A percentile compares a stretch with the other conserved stretches of the same genome.
Conservation (phyloP, 331 rosid genomes). For the Quercus tomentella region DNA sequence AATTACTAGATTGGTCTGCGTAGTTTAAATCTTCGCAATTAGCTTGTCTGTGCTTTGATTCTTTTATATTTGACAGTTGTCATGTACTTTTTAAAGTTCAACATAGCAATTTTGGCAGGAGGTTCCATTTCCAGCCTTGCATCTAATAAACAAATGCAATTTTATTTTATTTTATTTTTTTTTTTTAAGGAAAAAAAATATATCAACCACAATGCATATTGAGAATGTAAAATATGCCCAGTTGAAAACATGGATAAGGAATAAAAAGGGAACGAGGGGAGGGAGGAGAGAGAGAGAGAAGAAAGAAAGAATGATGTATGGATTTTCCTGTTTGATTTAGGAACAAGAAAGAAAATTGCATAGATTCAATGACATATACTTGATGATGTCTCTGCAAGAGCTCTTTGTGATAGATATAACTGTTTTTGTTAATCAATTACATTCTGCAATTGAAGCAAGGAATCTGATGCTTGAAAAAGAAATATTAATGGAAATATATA, state of each 20-base stretch:
- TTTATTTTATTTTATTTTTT: background rate
- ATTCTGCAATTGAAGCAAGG: slow-evolving; percentile 69
- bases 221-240: background rate
- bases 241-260: too few relatives aligned
- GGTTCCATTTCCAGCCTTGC: background rate
- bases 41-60: too few relatives aligned
- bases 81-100: too few relatives aligned
- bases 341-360: background rate
- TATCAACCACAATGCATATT: background rate
- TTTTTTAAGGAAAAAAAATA: background rate
- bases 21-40: too few relatives aligned
- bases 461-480: slow-evolving; percentile 32
- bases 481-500: too few relatives aligned
- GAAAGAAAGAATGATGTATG: background rate
- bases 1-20: too few relatives aligned
- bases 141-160: background rate
- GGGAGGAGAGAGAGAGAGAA: too few relatives aligned
- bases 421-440: slow-evolving; percentile 86
- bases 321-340: too few relatives aligned
- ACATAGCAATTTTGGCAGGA: too few relatives aligned
- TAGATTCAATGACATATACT: slow-evolving; percentile 42
- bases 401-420: slow-evolving; percentile 54
- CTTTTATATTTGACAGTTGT: too few relatives aligned
- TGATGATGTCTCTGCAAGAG: slow-evolving; percentile 85
- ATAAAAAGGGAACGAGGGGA: too few relatives aligned